A percentile compares a stretch with the other conserved stretches of the same genome.
phyloP scores from a whole-genome alignment of 2,329 filamentous ascomycete genomes.

The Trichoderma asperellum region DNA sequence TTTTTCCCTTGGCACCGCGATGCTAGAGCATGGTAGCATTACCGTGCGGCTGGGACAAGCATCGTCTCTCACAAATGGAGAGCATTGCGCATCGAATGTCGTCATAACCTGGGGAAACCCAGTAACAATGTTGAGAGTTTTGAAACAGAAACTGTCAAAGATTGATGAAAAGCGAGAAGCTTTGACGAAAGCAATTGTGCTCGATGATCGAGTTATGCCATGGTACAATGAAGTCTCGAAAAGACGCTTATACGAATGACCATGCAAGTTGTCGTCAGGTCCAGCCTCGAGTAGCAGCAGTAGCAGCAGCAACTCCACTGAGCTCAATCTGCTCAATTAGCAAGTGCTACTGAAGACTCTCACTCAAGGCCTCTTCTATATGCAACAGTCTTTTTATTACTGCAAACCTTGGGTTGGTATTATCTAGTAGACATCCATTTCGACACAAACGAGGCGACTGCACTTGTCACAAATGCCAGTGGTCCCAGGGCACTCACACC shows the following conservation, averaged over 20 bases:
- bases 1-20: not conserved
- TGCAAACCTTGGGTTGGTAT: not conserved
- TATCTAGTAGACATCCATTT: not conserved
- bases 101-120: conserved; percentile 20
- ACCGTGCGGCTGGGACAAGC: conserved; percentile 4
- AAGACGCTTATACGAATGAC: not conserved
- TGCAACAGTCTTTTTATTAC: too few relatives aligned
- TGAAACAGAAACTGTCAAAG: not conserved
- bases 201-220: not conserved
- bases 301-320: not conserved
- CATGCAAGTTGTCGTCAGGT: not conserved
- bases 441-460: not conserved
- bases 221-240: not conserved
- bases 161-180: not conserved
- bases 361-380: not conserved
- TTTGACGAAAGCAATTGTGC: not conserved
- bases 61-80: conserved; percentile 2
- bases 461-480: not conserved
- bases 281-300: too few relatives aligned
- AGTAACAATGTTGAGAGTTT: not conserved
- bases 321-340: not conserved
- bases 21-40: conserved; percentile 6
- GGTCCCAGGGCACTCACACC: not conserved
- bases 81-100: not conserved
- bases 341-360: not conserved